Evolutionary conservation across 805 yeast genomes (phyloP).

Genomic region (Wickerhamiella australiensis): DNA sequence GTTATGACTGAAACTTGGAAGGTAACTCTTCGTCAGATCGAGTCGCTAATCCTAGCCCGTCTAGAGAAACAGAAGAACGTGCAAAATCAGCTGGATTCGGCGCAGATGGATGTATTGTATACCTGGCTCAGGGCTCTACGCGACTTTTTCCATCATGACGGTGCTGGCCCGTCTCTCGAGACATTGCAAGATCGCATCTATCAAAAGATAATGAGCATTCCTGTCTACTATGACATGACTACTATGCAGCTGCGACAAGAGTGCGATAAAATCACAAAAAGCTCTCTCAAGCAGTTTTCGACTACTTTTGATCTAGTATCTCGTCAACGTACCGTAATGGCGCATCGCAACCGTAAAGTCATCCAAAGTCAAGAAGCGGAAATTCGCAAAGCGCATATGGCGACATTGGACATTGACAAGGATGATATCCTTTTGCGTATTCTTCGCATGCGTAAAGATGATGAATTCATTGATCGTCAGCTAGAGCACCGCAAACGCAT

Average conservation of each 20-base stretch:
- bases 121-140: conserved; percentile 58
- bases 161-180: conserved; percentile 65
- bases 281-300: conserved; percentile 38
- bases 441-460: conserved; percentile 52
- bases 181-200: conserved; percentile 50
- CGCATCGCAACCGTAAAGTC: conserved; percentile 52
- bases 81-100: conserved; percentile 38
- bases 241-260: conserved; percentile 40
- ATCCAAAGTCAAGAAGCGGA: conserved; percentile 39
- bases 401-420: conserved; percentile 38
- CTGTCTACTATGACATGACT: conserved; percentile 50
- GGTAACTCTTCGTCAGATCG: conserved; percentile 57
- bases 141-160: conserved; percentile 69
- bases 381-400: conserved; percentile 35
- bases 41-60: conserved; percentile 61
- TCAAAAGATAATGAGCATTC: conserved; percentile 50
- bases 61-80: conserved; percentile 32
- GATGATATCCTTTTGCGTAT: conserved; percentile 59
- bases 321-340: conserved; percentile 55
- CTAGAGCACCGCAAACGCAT: conserved; percentile 50
- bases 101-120: conserved; percentile 56
- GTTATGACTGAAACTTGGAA: conserved; percentile 75
- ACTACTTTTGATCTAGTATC: conserved; percentile 37
- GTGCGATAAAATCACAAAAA: conserved; percentile 45
- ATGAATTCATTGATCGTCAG: conserved; percentile 45